These are phyloP conservation scores for Mycena venus DNA, from an alignment of 768 basidiomycete species.

Conservation along the genomic window DNA sequence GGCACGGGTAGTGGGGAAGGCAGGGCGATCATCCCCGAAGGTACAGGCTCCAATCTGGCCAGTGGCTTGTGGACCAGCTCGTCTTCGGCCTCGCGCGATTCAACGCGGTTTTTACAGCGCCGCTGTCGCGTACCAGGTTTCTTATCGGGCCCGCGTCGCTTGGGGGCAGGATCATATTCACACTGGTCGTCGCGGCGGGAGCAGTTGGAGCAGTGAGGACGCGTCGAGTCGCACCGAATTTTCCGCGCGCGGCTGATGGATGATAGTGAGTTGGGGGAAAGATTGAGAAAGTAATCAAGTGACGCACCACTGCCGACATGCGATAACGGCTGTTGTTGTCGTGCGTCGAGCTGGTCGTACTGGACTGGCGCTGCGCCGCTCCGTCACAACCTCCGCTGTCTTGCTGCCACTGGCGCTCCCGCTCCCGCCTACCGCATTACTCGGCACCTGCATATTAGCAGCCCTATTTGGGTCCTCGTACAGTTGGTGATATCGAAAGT, in stretches of 20 bases:
- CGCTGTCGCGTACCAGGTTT: constrained; percentile 69
- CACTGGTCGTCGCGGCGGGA: constrained; percentile 64
- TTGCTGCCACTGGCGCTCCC: not conserved
- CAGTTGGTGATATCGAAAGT: constrained; percentile 12
- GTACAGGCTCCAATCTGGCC: not conserved
- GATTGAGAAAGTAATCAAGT: no score
- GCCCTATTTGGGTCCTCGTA: constrained; percentile 3
- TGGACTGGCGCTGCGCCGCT: not conserved
- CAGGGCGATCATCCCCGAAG: not conserved
- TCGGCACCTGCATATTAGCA: not conserved
- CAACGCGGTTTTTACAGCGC: constrained; percentile 67
- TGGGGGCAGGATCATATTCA: constrained; percentile 67
- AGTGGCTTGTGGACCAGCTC: not conserved
- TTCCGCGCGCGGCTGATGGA: constrained; percentile 65
- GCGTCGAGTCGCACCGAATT: constrained; percentile 70
- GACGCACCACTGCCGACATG: constrained; percentile 31
- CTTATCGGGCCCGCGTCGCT: constrained; percentile 70
- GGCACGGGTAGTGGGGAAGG: constrained; percentile 1
- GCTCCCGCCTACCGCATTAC: not conserved
- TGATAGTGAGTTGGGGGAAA: not conserved
- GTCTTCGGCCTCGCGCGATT: constrained; percentile 51
- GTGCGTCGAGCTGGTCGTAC: constrained; percentile 7
- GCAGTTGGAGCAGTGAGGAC: constrained; percentile 69
- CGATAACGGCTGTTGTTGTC: constrained; percentile 25
- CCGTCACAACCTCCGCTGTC: not conserved